Base-by-base conservation (phyloP, 140 eudicot species). In the Erigeron philadelphicus region DNA sequence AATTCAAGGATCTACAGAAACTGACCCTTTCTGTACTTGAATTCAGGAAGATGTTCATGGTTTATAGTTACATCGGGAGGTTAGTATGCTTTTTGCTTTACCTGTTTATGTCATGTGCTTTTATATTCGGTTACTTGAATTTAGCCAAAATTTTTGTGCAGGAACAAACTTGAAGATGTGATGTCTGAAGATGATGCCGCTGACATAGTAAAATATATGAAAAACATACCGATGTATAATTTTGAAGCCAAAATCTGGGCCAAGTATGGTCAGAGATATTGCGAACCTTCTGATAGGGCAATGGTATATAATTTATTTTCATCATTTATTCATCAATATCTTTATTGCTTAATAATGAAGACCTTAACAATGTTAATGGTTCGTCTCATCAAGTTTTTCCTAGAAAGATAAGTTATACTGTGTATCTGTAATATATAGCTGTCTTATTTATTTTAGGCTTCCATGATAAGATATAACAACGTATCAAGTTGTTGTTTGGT, bases 211-310 rank as follows among this genome's bases (percentile, higher is more conserved):
- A 0, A 3, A 4, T 31, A 4, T 4, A 79, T 59, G 76, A 78
- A 71, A 54, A 68, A 61, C 6, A 3, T 58, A 19, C 41, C 80
- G 0, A 82, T 87, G 91, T 0, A 25, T 19, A 72, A 68, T 53
- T 87, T 82, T 47, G 95, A 87, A 80, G 66, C 64, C 12, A 12
- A 4, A 13, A 78, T 87, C 15, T 85, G 95, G 95, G 52, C 69
- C 35, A 70, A 25, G 5, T 82, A 69, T 23, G 95, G 95, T 9
- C 17, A 62, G 10, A 42, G 15, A 0, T 75, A 0, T 12, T 73
- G 70, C 57, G 68, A 48, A n/a, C 12, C 67, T 17, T 57, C 76
- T 19, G 83, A 78, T 6, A 78, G 90, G 53, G 72, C 74, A 25
- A 73, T 48, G 80, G 95, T 82, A 43, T 5, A 70, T 11, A 13